Base-by-base conservation (phyloP, 805 yeast genomes). In the Hanseniaspora nectarophila region DNA sequence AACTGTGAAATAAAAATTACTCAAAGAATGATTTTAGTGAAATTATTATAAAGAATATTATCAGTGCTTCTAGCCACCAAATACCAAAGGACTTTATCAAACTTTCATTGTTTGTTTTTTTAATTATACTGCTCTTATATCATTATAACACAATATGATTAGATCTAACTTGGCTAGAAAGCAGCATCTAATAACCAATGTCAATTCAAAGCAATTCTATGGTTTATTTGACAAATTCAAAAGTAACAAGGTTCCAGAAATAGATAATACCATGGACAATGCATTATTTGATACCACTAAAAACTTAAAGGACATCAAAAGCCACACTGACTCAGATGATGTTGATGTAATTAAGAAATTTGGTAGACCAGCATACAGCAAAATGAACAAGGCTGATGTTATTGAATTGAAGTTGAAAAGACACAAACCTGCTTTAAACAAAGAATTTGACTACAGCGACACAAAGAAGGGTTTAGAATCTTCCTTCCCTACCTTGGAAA, bases 401-500 rank as follows among this genome's bases (percentile, higher is more conserved):
- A 33, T 16, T 24, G 34, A 39, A 4, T 47, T 47, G 24, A 38
- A 47, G 21, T n/a, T 31, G 8, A 47, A 39, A 21, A 42, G 44
- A 13, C 44, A 47, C 26, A 38, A 38, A 23, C 51, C 51, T 15
- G 44, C 51, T 10, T 39, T 47, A 15, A 23, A 20, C 13, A 15
- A 39, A 10, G 21, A 29, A 21, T 47, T 31, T 31, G 39, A 47
- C 21, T 47, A 47, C 13, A 24, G 13, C 3, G 51, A 47, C 18
- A 42, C 42, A n/a, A 24, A 39, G 2, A 38, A 39, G 10, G 51
- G 51, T 15, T 26, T 47, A 13, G 44, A 81, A 0, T 78, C 78
- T 33, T 77, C 78, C 58, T 79, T 74, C 34, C 90, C 92, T 24
- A 80, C 85, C 0, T 74, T 73, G 18, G 83, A 79, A 59, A 82